Percentiles rank a stretch among this genome's conserved stretches.
Evolutionary conservation across 495 filamentous ascomycete genomes (phyloP).

Genomic region (Usnea hakonensis): DNA sequence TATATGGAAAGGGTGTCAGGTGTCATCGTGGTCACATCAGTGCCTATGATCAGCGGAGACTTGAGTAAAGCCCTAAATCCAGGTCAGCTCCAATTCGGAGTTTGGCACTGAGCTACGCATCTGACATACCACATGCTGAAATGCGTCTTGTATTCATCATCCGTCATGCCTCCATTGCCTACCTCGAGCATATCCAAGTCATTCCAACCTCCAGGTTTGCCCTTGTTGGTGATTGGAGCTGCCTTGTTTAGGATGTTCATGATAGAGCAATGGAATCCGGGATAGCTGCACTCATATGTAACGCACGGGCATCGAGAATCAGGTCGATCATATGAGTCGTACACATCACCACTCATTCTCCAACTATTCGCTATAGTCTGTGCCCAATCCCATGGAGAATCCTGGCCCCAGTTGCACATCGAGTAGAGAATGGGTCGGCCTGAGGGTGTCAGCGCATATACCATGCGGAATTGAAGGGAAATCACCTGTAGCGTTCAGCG

Average conservation of each 20-base stretch:
- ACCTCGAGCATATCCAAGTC: constrained; percentile 55
- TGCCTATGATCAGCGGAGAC: constrained; percentile 28
- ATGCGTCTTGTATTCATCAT: constrained; percentile 33
- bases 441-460: constrained; percentile 49
- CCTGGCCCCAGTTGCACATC: constrained; percentile 36
- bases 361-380: constrained; percentile 50
- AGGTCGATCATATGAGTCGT: constrained; percentile 27
- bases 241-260: constrained; percentile 47
- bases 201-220: constrained; percentile 32
- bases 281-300: constrained; percentile 38
- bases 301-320: constrained; percentile 37
- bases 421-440: constrained; percentile 54
- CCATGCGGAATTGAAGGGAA: constrained; percentile 34
- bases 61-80: constrained; percentile 26
- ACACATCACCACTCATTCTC: constrained; percentile 49
- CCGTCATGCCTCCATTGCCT: constrained; percentile 50
- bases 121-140: constrained; percentile 30
- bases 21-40: constrained; percentile 28
- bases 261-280: constrained; percentile 49
- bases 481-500: constrained; percentile 42
- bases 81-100: neutral
- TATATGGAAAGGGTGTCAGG: constrained; percentile 31
- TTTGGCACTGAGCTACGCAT: neutral
- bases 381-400: constrained; percentile 49
- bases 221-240: constrained; percentile 30